Percentiles rank a stretch among this genome's conserved stretches.
Conservation (phyloP, 1,284 basidiomycete genomes). For the Tylopilus sp. region DNA sequence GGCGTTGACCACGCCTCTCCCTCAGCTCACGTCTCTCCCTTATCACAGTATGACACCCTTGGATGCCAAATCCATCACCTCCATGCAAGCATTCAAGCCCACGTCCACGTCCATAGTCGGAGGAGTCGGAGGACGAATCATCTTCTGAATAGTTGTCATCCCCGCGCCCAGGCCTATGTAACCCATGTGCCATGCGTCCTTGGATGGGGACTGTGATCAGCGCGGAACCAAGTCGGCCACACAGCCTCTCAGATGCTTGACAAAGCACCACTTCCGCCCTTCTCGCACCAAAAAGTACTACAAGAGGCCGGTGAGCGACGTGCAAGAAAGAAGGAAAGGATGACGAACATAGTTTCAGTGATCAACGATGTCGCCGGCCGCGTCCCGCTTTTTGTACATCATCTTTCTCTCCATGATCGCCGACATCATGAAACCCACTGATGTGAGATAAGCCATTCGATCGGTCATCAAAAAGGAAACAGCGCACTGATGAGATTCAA, state of each 20-base stretch:
- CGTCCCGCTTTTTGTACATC: slow-evolving; percentile 37
- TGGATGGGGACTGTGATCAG: not conserved
- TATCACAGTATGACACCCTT: not conserved
- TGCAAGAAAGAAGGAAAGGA: not conserved
- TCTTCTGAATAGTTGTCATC: not conserved
- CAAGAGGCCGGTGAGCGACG: not conserved
- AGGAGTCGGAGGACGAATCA: not conserved
- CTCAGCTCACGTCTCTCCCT: not conserved
- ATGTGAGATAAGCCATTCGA: not conserved
- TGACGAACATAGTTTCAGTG: slow-evolving; percentile 44
- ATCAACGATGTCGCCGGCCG: slow-evolving; percentile 44
- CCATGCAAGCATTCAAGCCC: not conserved
- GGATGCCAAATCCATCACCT: not conserved
- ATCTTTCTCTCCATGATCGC: slow-evolving; percentile 37
- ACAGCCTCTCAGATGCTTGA: not conserved
- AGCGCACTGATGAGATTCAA: slow-evolving; percentile 32
- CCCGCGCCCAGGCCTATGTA: not conserved
- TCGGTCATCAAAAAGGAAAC: not conserved
- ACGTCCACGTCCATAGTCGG: not conserved
- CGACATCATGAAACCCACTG: slow-evolving; percentile 37
- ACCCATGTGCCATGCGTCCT: not conserved
- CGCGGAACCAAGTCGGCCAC: not conserved
- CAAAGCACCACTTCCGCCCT: slow-evolving; percentile 14
- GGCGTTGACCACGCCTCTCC: not conserved
- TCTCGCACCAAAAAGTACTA: slow-evolving; percentile 46